Percentiles rank a stretch among this genome's conserved stretches.
Conservation (phyloP, 2,329 filamentous ascomycete genomes). For the Colletotrichum eremochloae region DNA sequence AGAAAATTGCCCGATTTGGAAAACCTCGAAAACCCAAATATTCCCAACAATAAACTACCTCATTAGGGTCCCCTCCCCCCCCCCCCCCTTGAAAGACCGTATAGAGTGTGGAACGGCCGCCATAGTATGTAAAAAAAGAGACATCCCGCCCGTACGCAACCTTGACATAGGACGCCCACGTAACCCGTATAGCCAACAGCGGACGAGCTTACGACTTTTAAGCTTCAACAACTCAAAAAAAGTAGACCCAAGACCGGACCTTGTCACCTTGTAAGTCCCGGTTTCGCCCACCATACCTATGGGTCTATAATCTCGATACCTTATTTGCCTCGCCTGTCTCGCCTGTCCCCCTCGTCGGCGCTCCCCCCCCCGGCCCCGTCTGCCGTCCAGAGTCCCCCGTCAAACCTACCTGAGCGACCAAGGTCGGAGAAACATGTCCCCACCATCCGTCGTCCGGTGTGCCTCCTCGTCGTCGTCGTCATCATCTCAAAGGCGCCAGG, state of each 20-base stretch:
- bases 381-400: neutral
- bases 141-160: too few species aligned
- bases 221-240: conserved; percentile 9
- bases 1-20: too few species aligned
- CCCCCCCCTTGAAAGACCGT: neutral
- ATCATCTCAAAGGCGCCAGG: neutral
- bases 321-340: too few species aligned
- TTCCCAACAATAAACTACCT: too few species aligned
- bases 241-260: neutral
- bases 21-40: too few species aligned
- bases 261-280: neutral
- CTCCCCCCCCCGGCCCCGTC: neutral
- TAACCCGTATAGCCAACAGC: neutral
- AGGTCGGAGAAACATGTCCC: neutral
- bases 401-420: too few species aligned
- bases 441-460: conserved; percentile 1
- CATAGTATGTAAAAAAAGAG: neutral
- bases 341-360: neutral
- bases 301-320: neutral
- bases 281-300: neutral
- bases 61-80: too few species aligned
- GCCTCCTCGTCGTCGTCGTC: neutral
- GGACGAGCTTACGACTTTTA: conserved; percentile 33
- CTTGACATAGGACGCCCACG: neutral
- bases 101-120: neutral